Evolutionary conservation across 2,329 filamentous ascomycete species (phyloP), one percentile per base, ranked within the genome.

Genomic region (Colletotrichum agaves): DNA sequence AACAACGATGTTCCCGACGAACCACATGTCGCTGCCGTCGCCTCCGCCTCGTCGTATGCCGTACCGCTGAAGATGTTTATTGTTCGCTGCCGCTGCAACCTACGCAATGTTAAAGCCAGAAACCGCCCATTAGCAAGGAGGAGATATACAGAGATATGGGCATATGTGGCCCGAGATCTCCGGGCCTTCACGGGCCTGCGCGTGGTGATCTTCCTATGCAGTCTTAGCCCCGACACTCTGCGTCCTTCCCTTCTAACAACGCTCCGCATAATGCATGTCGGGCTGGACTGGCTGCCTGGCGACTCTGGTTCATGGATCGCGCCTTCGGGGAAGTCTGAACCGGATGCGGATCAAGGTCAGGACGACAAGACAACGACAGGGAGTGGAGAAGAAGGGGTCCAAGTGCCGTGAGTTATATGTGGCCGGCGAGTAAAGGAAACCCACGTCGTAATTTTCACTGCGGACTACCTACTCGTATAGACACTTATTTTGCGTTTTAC

Each of bases 341-440:
- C 59, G 44, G 60, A 57, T 44, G 44, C 35, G 63, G 44, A 53
- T 41, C 63, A 44, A 52, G 59, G 47, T 15, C 27, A 63, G 44
- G 43, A 19, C 57, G 31, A 47, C 56, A 46, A 59, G 35, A 56
- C 41, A 43, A 43, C 50, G 52, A 67, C 59, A 27, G 50, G 23
- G 50, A 33, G 44, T 67, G 63, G 63, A 67, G 63, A 57, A 57
- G 8, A 50, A 39, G 37, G 59, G 59, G 52, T 23, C 52, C 63
- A 58, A 52, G 63, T 57, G 59, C 52, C 60, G 63, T 57, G 44
- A 44, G 63, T 44, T 66, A 44, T 63, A 55, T 49, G 50, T 37
- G 50, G n/a, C 49, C 41, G 17, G 31, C 35, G 37, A 43, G 43
- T 12, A 47, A 47, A 47, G 43, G 43, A 41, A 63, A 41, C 35